Evolutionary conservation across 495 filamentous ascomycete species (phyloP), one percentile per base, ranked within the genome.

Genomic region (Penicillium pancosmium): DNA sequence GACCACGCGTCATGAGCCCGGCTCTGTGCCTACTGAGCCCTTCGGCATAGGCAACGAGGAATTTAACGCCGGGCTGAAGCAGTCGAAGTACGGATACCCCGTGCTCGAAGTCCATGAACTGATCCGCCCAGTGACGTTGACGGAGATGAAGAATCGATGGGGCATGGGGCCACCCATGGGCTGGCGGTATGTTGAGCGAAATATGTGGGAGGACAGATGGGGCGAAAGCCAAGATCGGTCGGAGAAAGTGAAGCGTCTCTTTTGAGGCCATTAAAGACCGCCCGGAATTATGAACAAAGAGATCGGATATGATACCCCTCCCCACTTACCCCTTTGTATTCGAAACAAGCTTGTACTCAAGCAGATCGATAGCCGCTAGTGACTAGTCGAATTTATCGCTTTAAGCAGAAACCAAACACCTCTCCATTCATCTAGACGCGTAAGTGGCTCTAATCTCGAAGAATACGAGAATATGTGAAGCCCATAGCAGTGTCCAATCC

Each of bases 21-120:
- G 41, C 7, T 44, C 41, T 10, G 41, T 44, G n/a, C 41, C 41
- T 2, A 44, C n/a, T 8, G 41, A 73, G 19, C 65, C 70, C 31
- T 63, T 62, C 27, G 70, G 73, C 7, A 66, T 77, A 31, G 71
- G 74, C 51, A 77, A 78, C 56, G 67, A 63, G 6, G 75, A 78
- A 23, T 78, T 73, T 64, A 78, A 77, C 41, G 68, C 71, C 33
- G 71, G 70, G 3, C 55, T 47, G 36, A 77, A 74, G 52, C 19
- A 60, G 23, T 72, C 68, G 43, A 69, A 71, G 48, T 77, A 66
- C 52, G 73, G 52, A 70, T 68, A 8, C 60, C 55, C 16, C 57
- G 53, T 35, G 66, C 65, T 38, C 57, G 43, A 19, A 72, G 72
- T 27, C 65, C n/a, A 44, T 10, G 41, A 44, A 6, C 41, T 44